Conservation (phyloP, 345 rosid species). For the Gossypium longicalyx region DNA sequence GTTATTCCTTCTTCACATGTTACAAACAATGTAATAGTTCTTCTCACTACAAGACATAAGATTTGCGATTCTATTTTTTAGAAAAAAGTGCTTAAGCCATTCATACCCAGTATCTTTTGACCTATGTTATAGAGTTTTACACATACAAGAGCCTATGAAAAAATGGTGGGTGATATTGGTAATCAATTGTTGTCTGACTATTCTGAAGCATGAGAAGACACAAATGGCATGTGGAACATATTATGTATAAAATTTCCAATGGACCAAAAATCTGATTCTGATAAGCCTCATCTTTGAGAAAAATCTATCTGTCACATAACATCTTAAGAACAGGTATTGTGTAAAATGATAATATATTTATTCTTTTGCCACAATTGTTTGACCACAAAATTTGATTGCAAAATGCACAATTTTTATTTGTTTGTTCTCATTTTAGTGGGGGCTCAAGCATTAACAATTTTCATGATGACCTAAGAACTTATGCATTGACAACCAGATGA, state of each 20-base stretch:
- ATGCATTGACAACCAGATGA: not conserved
- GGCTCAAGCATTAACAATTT: conserved; percentile 16
- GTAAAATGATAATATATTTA: not conserved
- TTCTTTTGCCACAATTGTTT: conserved; percentile 6
- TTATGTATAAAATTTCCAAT: conserved; percentile 5
- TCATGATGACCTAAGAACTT: conserved; percentile 12
- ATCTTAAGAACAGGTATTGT: not conserved
- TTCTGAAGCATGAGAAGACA: conserved; percentile 16
- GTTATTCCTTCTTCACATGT: not conserved
- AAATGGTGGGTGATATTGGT: not conserved
- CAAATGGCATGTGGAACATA: conserved; percentile 7
- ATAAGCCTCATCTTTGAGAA: conserved; percentile 13
- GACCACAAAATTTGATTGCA: conserved; percentile 15
- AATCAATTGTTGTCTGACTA: conserved; percentile 13
- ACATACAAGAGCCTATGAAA: not conserved
- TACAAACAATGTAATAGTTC: not conserved
- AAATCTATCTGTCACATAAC: conserved; percentile 1
- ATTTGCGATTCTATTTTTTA: not conserved
- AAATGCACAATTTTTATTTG: conserved; percentile 12
- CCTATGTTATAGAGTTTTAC: not conserved
- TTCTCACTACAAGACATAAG: not conserved
- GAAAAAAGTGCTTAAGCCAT: not conserved
- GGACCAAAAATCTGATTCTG: conserved; percentile 18
- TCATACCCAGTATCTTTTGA: not conserved
- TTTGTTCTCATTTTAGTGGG: conserved; percentile 16